Evolutionary conservation across 352 stramenopile species (phyloP).

Genomic region (Phytophthora pisi): DNA sequence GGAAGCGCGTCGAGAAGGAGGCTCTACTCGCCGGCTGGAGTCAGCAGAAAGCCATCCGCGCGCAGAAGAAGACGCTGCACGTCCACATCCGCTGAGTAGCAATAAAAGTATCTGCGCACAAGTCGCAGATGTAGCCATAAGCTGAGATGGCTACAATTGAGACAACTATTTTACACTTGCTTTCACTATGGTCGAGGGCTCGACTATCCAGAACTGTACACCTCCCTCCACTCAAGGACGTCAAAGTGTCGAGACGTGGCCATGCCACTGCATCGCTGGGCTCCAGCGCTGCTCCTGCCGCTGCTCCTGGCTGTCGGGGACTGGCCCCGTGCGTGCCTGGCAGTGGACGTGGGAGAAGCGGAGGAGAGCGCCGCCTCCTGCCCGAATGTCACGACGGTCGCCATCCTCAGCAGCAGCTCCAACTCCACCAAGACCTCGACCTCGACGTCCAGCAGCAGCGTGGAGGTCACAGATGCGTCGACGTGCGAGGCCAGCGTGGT

Average conservation of each 20-base stretch:
- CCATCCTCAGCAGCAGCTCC: slow-evolving; percentile 12
- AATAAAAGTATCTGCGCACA: background rate
- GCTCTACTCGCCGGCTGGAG: slow-evolving; percentile 49
- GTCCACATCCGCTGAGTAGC: slow-evolving; percentile 11
- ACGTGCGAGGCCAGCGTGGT: slow-evolving; percentile 26
- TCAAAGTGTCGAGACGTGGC: background rate
- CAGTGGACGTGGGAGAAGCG: slow-evolving; percentile 40
- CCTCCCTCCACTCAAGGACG: background rate
- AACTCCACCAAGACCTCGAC: slow-evolving; percentile 11
- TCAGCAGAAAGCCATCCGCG: slow-evolving; percentile 47
- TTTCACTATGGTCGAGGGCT: slow-evolving; percentile 10
- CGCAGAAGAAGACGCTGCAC: slow-evolving; percentile 30
- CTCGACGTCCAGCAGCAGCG: slow-evolving; percentile 15
- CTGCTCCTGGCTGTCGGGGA: slow-evolving; percentile 7
- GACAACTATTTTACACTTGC: slow-evolving; percentile 8
- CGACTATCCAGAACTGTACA: slow-evolving; percentile 13
- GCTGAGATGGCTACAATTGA: slow-evolving; percentile 8
- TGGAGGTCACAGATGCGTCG: slow-evolving; percentile 25
- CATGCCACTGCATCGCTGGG: background rate
- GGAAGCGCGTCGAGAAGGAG: slow-evolving; percentile 42
- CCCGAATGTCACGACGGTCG: slow-evolving; percentile 41
- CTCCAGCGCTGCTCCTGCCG: slow-evolving; percentile 15
- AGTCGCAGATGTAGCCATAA: slow-evolving; percentile 21
- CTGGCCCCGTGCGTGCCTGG: slow-evolving; percentile 7
- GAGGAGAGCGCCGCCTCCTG: slow-evolving; percentile 28